Percentiles rank a stretch among this genome's conserved stretches.
phyloP scores from a whole-genome alignment of 2,329 filamentous ascomycete species.

The Phaeoacremonium minimum region DNA sequence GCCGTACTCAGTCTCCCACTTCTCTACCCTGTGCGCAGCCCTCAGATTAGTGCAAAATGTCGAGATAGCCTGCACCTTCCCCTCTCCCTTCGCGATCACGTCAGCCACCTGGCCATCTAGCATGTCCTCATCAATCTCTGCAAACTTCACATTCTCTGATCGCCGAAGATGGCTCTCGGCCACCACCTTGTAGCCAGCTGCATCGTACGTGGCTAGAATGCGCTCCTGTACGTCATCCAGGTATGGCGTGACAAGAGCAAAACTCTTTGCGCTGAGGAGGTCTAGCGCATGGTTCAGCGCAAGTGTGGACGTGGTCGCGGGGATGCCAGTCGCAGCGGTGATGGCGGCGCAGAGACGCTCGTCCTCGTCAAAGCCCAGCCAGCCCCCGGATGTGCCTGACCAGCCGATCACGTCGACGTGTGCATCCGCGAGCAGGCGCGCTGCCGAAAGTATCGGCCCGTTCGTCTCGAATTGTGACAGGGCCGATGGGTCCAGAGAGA shows the following conservation, averaged over 20 bases:
- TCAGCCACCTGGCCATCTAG: conserved; percentile 16
- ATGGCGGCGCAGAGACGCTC: conserved; percentile 30
- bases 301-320: conserved; percentile 33
- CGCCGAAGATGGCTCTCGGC: conserved; percentile 26
- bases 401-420: conserved; percentile 31
- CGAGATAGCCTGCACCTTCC: conserved; percentile 23
- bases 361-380: conserved; percentile 35
- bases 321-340: conserved; percentile 26
- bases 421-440: conserved; percentile 28
- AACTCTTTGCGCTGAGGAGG: conserved; percentile 16
- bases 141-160: conserved; percentile 31
- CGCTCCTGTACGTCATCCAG: conserved; percentile 29
- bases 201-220: conserved; percentile 28
- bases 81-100: conserved; percentile 18
- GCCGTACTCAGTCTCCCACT: conserved; percentile 30
- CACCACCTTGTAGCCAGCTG: conserved; percentile 23
- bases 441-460: conserved; percentile 23
- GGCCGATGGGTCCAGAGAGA: conserved; percentile 24
- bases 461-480: conserved; percentile 23
- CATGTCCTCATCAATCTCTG: conserved; percentile 19
- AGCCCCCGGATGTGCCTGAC: conserved; percentile 29
- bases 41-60: conserved; percentile 39
- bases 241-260: conserved; percentile 37
- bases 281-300: conserved; percentile 29
- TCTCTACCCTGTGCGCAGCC: conserved; percentile 28